Evolutionary conservation across 768 basidiomycete genomes (phyloP).

Genomic region (Tylopilus sp.): DNA sequence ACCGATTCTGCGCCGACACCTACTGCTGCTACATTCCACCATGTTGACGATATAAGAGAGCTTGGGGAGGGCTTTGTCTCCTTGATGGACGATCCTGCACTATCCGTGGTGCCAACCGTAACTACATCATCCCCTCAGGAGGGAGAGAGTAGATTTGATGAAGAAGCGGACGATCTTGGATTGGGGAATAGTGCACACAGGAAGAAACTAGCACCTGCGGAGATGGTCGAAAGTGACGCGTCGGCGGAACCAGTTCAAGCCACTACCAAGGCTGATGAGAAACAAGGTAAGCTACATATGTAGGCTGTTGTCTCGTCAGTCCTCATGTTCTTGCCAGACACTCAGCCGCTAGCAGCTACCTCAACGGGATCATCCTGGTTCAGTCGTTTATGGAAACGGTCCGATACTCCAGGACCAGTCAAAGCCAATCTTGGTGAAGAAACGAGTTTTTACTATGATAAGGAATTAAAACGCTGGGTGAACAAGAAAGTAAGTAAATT

Average conservation of each 20-base stretch:
- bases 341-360: slow-evolving; percentile 25
- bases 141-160: slow-evolving; percentile 27
- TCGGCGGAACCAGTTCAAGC: slow-evolving; percentile 17
- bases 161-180: slow-evolving; percentile 86
- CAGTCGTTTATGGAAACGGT: slow-evolving; percentile 74
- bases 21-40: slow-evolving; percentile 63
- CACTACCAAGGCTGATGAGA: slow-evolving; percentile 22
- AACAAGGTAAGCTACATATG: slow-evolving; percentile 27
- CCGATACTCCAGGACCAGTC: slow-evolving; percentile 66
- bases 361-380: slow-evolving; percentile 70
- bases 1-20: slow-evolving; percentile 53
- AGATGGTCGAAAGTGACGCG: slow-evolving; percentile 25
- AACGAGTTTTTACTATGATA: slow-evolving; percentile 88
- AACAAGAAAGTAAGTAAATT: slow-evolving; percentile 72
- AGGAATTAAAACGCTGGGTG: slow-evolving; percentile 94
- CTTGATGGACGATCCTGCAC: slow-evolving; percentile 65
- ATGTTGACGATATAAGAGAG: slow-evolving; percentile 43
- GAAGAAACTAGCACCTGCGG: slow-evolving; percentile 32
- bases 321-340: background rate
- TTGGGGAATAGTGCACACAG: slow-evolving; percentile 69
- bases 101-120: slow-evolving; percentile 35
- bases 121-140: slow-evolving; percentile 9
- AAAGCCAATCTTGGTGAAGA: slow-evolving; percentile 93
- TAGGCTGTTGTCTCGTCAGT: background rate
- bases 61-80: slow-evolving; percentile 70